These are phyloP conservation scores for Kregervanrija fluxuum DNA, from an alignment of 805 yeast genomes.

Conservation along the genomic window DNA sequence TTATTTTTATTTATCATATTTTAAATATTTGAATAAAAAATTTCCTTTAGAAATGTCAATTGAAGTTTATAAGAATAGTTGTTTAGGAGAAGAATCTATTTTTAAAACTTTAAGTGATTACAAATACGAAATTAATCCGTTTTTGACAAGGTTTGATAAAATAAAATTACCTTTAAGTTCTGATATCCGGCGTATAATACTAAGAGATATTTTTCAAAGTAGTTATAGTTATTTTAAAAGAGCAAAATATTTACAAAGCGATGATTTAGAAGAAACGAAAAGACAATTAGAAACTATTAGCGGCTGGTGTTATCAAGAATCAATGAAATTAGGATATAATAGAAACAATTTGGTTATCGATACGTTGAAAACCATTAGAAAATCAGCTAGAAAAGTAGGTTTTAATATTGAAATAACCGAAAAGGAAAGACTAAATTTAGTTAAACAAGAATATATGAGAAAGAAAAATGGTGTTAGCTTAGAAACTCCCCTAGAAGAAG, in stretches of 20 bases:
- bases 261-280: slow-evolving; percentile 7
- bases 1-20: slow-evolving; percentile 23
- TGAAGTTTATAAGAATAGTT: slow-evolving; percentile 16
- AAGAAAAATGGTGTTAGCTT: no score
- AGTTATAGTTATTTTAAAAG: slow-evolving; percentile 15
- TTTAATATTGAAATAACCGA: slow-evolving; percentile 4
- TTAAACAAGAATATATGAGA: background rate
- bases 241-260: slow-evolving; percentile 8
- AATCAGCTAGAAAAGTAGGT: slow-evolving; percentile 10
- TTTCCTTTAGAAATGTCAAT: slow-evolving; percentile 18
- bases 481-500: no score
- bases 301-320: slow-evolving; percentile 18
- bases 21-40: slow-evolving; percentile 24
- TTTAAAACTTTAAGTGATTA: slow-evolving; percentile 14
- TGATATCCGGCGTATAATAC: slow-evolving; percentile 12
- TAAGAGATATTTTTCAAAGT: slow-evolving; percentile 23
- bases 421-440: background rate
- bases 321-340: slow-evolving; percentile 10
- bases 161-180: slow-evolving; percentile 15
- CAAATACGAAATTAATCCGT: slow-evolving; percentile 22
- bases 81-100: background rate
- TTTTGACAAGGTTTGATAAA: slow-evolving; percentile 17
- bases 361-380: slow-evolving; percentile 12
- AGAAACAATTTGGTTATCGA: slow-evolving; percentile 13
- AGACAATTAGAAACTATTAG: slow-evolving; percentile 12